Percentiles rank a stretch among this genome's conserved stretches.
Evolutionary conservation across 116 monocot species (phyloP).

Genomic region (Posidonia oceanica): DNA sequence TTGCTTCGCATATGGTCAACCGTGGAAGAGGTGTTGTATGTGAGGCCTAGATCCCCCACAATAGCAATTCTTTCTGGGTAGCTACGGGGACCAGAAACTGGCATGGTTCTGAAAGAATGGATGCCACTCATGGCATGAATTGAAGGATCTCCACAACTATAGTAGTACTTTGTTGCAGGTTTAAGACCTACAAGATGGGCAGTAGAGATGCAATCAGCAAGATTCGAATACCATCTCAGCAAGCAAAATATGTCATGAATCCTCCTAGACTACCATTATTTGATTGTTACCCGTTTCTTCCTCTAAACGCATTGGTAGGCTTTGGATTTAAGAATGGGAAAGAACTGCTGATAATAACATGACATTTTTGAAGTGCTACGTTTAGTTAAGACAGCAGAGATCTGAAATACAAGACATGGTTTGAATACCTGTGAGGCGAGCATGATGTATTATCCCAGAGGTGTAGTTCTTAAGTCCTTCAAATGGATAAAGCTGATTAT

Average conservation of each 20-base stretch:
- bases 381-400: too few species aligned
- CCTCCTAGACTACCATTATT: too few species aligned
- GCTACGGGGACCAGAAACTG: conserved; percentile 34
- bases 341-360: too few species aligned
- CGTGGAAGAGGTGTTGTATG: conserved; percentile 75
- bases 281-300: too few species aligned
- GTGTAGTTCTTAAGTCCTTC: conserved; percentile 73
- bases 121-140: conserved; percentile 49
- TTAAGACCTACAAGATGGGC: conserved; percentile 1
- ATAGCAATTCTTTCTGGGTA: conserved; percentile 71
- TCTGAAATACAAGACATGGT: not conserved
- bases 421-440: conserved; percentile 51
- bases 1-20: conserved; percentile 63
- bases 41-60: conserved; percentile 81
- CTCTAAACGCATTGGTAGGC: too few species aligned
- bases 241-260: too few species aligned
- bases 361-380: too few species aligned
- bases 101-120: conserved; percentile 70
- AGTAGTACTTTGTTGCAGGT: conserved; percentile 29
- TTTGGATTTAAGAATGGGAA: too few species aligned
- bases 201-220: not conserved
- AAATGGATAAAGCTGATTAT: conserved; percentile 79
- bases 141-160: conserved; percentile 80
- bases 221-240: too few species aligned
- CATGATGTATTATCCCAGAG: conserved; percentile 95